Base-by-base conservation (phyloP, 441 rosid genomes). In the Pelargonium citronellum region DNA sequence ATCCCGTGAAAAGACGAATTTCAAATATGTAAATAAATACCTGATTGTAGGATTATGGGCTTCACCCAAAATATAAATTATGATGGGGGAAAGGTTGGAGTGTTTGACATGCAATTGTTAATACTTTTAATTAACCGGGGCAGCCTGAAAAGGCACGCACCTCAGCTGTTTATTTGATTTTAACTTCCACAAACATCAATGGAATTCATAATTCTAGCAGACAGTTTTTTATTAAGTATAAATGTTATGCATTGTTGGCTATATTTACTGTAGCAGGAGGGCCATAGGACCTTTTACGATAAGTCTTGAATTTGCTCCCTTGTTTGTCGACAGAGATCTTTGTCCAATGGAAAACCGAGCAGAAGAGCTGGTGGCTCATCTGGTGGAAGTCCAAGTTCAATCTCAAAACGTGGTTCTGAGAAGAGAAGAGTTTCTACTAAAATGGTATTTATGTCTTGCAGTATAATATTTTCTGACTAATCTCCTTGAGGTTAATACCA, bases 331-430 rank as follows among this genome's bases (percentile, higher is more conserved):
- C 76, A 89, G 95, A 85, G 81, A 49, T 30, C 80, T 20, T 66
- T 71, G 16, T 78, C 80, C 75, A 53, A 70, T 72, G 78, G 82
- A 77, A 86, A 83, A 76, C 75, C 57, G 53, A 71, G 86, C 71
- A 84, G 84, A 81, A 84, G 85, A 88, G 79, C 80, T 66, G 78
- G 78, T 71, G 79, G 77, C 68, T 75, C 79, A 4, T 79, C 92
- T 73, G 62, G 72, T 2, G 62, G 78, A 80, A 83, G 78, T 80
- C 71, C 80, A 74, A 77, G 83, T 71, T 75, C 83, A 66, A 75
- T 73, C 47, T 20, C 83, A 2, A 86, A 85, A 73, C 83, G 77
- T 20, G 73, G 80, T 71, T 81, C 87, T 69, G 84, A 80, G 64
- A 90, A 83, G 87, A 84, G 84, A 72, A 87, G 85, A 62, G 61